Evolutionary conservation across 176 grass and related monocot genomes (phyloP).

Genomic region (Carex littledalei): DNA sequence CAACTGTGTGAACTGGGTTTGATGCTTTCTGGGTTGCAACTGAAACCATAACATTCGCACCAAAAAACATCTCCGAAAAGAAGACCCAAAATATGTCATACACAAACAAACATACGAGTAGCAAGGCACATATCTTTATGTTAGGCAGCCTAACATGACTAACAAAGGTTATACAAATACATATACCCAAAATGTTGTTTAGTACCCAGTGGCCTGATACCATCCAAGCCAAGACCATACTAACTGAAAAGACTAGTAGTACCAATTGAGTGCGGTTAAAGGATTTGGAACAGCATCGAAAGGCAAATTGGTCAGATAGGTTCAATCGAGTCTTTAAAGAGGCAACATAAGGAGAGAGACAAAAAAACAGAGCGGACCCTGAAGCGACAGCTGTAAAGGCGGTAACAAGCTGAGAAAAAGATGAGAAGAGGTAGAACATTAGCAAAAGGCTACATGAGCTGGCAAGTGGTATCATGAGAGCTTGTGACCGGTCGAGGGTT

Average conservation of each 20-base stretch:
- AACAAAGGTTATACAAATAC: constrained; percentile 92
- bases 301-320: constrained; percentile 56
- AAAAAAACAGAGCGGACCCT: constrained; percentile 81
- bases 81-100: constrained; percentile 99
- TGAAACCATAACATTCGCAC: constrained; percentile 98
- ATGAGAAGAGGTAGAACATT: constrained; percentile 98
- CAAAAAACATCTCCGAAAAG: constrained; percentile 94
- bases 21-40: constrained; percentile 98
- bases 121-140: constrained; percentile 85
- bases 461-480: constrained; percentile 78
- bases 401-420: constrained; percentile 72
- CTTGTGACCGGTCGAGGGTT: constrained; percentile 72
- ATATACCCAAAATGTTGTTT: constrained; percentile 81
- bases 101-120: constrained; percentile 81
- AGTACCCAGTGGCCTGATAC: constrained; percentile 92
- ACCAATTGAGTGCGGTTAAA: constrained; percentile 66
- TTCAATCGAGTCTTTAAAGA: constrained; percentile 43
- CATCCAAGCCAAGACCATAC: constrained; percentile 55
- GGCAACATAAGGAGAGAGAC: constrained; percentile 47
- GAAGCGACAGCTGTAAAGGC: constrained; percentile 74
- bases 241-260: constrained; percentile 52
- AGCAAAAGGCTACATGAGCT: constrained; percentile 83
- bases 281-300: constrained; percentile 77
- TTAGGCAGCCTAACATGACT: constrained; percentile 95
- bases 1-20: constrained; percentile 91